Base-by-base conservation (phyloP, 2,329 filamentous ascomycete genomes). In the Lecanicillium sp. region DNA sequence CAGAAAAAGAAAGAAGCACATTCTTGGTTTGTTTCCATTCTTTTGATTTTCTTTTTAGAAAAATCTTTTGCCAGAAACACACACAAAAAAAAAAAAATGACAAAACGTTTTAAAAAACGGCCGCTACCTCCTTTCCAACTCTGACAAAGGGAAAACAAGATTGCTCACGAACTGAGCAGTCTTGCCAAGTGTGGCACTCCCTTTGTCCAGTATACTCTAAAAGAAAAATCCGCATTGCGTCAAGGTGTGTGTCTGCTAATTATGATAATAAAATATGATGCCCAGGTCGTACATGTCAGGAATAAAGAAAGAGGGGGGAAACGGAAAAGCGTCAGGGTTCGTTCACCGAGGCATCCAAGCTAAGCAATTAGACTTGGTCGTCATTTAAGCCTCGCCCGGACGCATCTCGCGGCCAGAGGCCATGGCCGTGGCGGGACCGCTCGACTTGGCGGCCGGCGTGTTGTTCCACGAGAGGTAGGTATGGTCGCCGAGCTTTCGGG, bases 381-480 rank as follows among this genome's bases (percentile, higher is more conserved):
- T n/a, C n/a, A 6, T 15, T 5, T 70, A 71, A 52, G 68, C 62
- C 49, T 70, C 68, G 55, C 65, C 65, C 51, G 66, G 65, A 56
- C 70, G 73, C 52, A 73, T 49, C 48, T 83, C 76, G 54, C 84
- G 79, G 51, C 83, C 81, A 20, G 73, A 71, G 23, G 75, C 71
- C 59, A 72, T 64, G 51, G 68, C 74, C 12, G 70, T 65, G 48
- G 64, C 60, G 21, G 70, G 65, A 26, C 44, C 35, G 29, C 67
- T 61, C 14, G 67, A 59, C 59, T 73, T 72, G 52, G 65, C 55
- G n/a, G 67, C 56, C 2, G 75, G 74, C 1, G 69, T 70, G 50
- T 81, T 80, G 65, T 97, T 96, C 93, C 93, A 98, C 20, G 88
- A 93, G 41, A 98, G 78, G 65, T 98, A 97, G 8, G 90, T 96